These are phyloP conservation scores for Aurantiochytrium sp. DNA, from an alignment of 108 stramenopile species.

Conservation along the genomic window DNA sequence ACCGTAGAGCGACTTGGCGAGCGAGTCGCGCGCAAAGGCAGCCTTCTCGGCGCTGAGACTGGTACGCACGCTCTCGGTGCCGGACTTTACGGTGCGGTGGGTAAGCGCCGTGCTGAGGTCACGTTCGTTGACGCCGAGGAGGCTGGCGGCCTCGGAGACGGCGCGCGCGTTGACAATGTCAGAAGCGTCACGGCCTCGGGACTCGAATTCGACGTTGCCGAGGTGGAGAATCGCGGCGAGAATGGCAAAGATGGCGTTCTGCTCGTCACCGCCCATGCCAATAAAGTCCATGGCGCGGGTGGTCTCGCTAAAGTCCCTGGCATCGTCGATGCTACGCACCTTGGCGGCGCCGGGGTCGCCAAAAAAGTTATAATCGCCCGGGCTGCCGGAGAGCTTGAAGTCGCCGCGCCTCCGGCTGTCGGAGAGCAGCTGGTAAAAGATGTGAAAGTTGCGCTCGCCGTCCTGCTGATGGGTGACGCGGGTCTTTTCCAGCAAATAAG, in stretches of 20 bases:
- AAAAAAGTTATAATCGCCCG: constrained; percentile 26
- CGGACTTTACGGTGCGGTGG: neutral
- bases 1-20: constrained; percentile 39
- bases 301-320: neutral
- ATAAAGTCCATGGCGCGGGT: constrained; percentile 3
- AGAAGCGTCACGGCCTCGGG: neutral
- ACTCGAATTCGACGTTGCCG: constrained; percentile 60
- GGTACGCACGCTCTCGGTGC: neutral
- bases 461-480: constrained; percentile 18
- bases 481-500: constrained; percentile 38
- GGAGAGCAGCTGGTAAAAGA: constrained; percentile 33
- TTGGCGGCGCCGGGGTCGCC: neutral
- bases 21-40: constrained; percentile 26
- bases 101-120: neutral
- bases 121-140: neutral
- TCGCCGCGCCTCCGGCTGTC: constrained; percentile 31
- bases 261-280: neutral
- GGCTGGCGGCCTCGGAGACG: neutral
- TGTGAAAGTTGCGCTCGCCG: constrained; percentile 39
- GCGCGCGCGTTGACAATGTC: neutral
- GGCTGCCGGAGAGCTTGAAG: constrained; percentile 28
- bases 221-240: constrained; percentile 39
- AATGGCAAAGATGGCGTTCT: neutral
- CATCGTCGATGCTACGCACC: constrained; percentile 26
- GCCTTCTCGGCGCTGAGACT: neutral